phyloP scores from a whole-genome alignment of 345 rosid species.

The Rubroshorea leprosula region DNA sequence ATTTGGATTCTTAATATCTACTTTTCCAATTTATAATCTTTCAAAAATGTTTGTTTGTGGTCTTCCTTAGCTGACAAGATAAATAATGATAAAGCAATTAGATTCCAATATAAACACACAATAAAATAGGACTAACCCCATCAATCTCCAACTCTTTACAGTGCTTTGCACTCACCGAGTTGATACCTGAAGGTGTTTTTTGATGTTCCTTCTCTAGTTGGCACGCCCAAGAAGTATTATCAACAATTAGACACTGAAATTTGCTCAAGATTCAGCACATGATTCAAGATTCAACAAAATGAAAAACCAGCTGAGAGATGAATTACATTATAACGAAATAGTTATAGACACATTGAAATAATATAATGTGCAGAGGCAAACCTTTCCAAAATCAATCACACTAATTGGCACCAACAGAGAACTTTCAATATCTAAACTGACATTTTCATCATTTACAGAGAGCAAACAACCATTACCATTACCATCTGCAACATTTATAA shows the following conservation, averaged over 20 bases:
- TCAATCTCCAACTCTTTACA: slow-evolving; percentile 44
- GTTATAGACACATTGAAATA: neutral
- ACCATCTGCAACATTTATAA: slow-evolving; percentile 21
- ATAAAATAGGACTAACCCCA: slow-evolving; percentile 42
- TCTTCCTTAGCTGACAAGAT: neutral
- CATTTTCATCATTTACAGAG: slow-evolving; percentile 21
- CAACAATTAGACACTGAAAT: slow-evolving; percentile 42
- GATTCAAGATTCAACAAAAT: slow-evolving; percentile 5
- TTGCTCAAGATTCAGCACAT: too few relatives aligned
- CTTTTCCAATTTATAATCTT: neutral
- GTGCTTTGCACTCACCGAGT: slow-evolving; percentile 38
- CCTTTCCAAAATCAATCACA: slow-evolving; percentile 60
- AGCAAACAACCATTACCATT: slow-evolving; percentile 46
- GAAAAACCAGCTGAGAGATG: neutral
- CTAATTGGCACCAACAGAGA: slow-evolving; percentile 53
- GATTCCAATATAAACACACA: neutral
- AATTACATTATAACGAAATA: neutral
- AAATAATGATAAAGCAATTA: neutral
- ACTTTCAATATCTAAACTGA: slow-evolving; percentile 30
- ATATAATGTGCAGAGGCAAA: slow-evolving; percentile 16
- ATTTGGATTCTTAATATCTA: neutral
- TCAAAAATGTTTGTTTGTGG: too few relatives aligned
- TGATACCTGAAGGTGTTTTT: slow-evolving; percentile 53
- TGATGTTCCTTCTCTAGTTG: slow-evolving; percentile 37
- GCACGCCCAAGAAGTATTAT: slow-evolving; percentile 38